phyloP scores from a whole-genome alignment of 306 rosid species.

The Datisca glomerata region DNA sequence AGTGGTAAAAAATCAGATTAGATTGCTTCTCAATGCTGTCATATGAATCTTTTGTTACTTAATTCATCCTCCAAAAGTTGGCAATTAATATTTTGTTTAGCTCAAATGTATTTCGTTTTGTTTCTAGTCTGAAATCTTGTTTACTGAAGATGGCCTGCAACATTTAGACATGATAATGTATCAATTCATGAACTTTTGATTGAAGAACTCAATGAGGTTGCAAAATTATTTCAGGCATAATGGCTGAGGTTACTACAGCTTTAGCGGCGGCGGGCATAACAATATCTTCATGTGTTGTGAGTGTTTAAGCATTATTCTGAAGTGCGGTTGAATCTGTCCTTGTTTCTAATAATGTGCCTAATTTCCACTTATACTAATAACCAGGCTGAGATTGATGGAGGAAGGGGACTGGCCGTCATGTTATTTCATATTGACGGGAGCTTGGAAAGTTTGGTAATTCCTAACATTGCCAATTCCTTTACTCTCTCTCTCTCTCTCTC shows the following conservation, averaged over 20 bases:
- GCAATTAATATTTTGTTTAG: too few relatives aligned
- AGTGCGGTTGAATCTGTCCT: constrained; percentile 11
- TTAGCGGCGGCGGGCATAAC: constrained; percentile 70
- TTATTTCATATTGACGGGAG: constrained; percentile 74
- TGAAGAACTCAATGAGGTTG: not conserved
- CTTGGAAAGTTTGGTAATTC: constrained; percentile 63
- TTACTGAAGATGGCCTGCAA: too few relatives aligned
- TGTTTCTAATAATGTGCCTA: constrained; percentile 5
- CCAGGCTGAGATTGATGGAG: constrained; percentile 96
- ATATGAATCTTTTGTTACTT: too few relatives aligned
- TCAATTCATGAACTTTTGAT: too few relatives aligned
- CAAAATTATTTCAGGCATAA: constrained; percentile 61
- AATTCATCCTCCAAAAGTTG: too few relatives aligned
- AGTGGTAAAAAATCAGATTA: too few relatives aligned
- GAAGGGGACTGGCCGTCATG: constrained; percentile 91
- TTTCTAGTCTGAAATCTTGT: too few relatives aligned
- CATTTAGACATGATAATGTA: too few relatives aligned
- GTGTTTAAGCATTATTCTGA: constrained; percentile 27
- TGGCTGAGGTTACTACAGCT: constrained; percentile 81
- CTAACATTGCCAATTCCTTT: constrained; percentile 7
- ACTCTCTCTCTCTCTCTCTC: constrained; percentile 1
- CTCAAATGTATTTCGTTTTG: too few relatives aligned
- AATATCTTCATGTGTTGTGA: constrained; percentile 92
- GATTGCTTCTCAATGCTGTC: too few relatives aligned
- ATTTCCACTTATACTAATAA: constrained; percentile 21